Conservation (phyloP, 2,329 filamentous ascomycete species). For the Clonostachys chloroleuca region DNA sequence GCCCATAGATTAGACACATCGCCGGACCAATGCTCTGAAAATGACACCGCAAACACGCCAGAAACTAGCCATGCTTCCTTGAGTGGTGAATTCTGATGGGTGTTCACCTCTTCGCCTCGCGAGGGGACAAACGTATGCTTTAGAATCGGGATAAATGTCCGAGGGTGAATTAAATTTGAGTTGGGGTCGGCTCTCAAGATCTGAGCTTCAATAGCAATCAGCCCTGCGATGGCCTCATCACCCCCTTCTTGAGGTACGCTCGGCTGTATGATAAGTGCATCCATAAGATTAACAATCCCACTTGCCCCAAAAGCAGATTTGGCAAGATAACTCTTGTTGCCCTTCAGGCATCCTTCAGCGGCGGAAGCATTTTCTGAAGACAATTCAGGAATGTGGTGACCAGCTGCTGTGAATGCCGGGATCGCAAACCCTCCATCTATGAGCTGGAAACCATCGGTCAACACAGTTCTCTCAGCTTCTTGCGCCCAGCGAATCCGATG, state of each 20-base stretch:
- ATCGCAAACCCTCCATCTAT: conserved; percentile 10
- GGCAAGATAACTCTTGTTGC: neutral
- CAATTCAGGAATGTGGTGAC: neutral
- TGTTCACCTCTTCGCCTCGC: too few species aligned
- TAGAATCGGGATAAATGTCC: conserved; percentile 45
- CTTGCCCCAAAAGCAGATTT: conserved; percentile 4
- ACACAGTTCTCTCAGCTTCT: neutral
- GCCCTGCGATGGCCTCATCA: neutral
- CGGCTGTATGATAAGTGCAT: too few species aligned
- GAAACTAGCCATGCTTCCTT: too few species aligned
- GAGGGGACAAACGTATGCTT: neutral
- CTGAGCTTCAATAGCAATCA: neutral
- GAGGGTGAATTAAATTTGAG: conserved; percentile 30
- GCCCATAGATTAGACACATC: neutral
- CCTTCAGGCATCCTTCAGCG: neutral
- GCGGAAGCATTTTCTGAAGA: neutral
- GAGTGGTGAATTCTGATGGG: too few species aligned
- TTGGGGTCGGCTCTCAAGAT: conserved; percentile 10
- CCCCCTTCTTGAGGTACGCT: neutral
- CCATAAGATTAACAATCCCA: conserved; percentile 4
- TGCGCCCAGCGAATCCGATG: conserved; percentile 4
- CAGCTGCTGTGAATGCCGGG: conserved; percentile 1
- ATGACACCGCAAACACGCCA: neutral
- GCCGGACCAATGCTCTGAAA: neutral
- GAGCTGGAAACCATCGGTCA: conserved; percentile 3